Evolutionary conservation across 495 filamentous ascomycete species (phyloP), one percentile per base, ranked within the genome.

Genomic region (Aspergillus cristatus): DNA sequence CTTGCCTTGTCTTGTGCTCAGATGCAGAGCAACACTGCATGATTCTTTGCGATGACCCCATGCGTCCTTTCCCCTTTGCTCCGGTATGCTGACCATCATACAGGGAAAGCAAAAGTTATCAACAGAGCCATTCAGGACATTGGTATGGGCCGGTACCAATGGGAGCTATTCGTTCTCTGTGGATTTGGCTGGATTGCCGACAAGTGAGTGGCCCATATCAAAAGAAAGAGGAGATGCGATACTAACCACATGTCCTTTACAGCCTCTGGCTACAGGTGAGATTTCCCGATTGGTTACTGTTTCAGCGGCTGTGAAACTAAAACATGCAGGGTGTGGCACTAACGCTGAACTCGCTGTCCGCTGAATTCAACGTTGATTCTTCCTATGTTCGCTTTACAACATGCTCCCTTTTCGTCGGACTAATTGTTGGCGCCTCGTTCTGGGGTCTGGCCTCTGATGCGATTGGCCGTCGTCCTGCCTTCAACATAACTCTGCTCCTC

Each of bases 81-180:
- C 14, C 8, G 30, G 14, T 32, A 16, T 16, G 7, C 32, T 34
- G 7, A 34, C 18, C 16, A 12, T 17, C 14, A 14, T 6, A n/a
- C 12, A 30, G 28, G 28, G 3, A 30, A 30, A n/a, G 28, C 28
- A 30, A 30, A 14, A n/a, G 13, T 30, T 14, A 30, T 30, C 12
- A 30, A 30, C 28, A 5, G 3, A 34, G 66, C 66, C 15, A 66
- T 70, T 15, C 58, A 67, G 42, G 79, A 85, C 42, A 84, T 87
- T 47, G 82, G 83, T 1, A 86, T 86, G 69, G 83, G 83, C 28
- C 65, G 67, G 41, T 88, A 86, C 46, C 79, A 86, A 63, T 83
- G 73, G 74, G 68, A 77, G 40, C 67, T 84, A 0, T 83, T 82
- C 47, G 51, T 71, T 18, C 74, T 86, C 13, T 74, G 79, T 26